Base-by-base conservation (phyloP, 495 filamentous ascomycete species). In the Annulohypoxylon bovei region DNA sequence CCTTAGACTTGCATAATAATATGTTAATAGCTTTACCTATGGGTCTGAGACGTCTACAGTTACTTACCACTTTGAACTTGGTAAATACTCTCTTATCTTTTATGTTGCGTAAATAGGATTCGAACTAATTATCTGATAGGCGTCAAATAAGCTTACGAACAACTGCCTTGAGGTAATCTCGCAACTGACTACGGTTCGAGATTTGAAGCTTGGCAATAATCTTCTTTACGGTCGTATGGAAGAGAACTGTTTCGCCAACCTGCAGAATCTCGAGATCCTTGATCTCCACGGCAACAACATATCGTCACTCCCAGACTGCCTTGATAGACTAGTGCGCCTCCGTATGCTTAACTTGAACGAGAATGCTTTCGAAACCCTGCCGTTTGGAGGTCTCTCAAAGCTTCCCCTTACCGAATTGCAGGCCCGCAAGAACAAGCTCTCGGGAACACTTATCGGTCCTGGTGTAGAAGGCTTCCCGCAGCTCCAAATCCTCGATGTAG, bases 1-100 rank as follows among this genome's bases (percentile, higher is more conserved):
- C 84, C 4, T 76, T 98, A 7, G 95, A 99, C 75, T 78, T 98
- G 55, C 92, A 97, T 78, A 90, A 91, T 22, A 99, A 99, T 76
- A 76, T 87, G 55, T 81, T 99, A 16, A 81, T 82, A 23, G 76
- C 84, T 7, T 74, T 98, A 16, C 95, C 96, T 0, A 77, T 89
- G 68, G 94, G 95, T 0, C 75, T 98, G 57, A 83, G 91, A 70
- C 84, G 91, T 49, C 82, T 98, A 37, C 82, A 89, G 40, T 79
- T 87, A 60, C 81, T 99, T 47, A 93, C 91, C 8, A 88, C 86
- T 7, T 84, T 99, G 23, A 98, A 98, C 72, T 78, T 99, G 65
- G 89, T 91, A 78, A 71, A 86, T 78, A 40, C 4, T 32, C 14
- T 8, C 44, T 16, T 54, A 16, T 23, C 30, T 35, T 30, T 49